These are phyloP conservation scores for Toxicodendron radicans DNA, from an alignment of 345 rosid species.

Conservation along the genomic window DNA sequence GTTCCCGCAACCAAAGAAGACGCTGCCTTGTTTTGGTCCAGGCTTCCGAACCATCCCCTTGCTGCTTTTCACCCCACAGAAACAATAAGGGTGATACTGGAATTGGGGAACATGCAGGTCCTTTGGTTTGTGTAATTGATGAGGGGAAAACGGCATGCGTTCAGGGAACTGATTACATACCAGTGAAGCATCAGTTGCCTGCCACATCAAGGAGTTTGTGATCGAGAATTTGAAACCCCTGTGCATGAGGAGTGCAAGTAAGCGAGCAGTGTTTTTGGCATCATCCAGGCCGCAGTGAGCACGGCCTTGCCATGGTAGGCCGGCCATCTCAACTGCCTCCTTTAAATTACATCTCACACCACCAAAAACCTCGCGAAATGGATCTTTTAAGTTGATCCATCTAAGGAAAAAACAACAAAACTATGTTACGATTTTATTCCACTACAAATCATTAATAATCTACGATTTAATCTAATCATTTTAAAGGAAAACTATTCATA, in stretches of 20 bases:
- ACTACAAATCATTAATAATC: too few relatives aligned
- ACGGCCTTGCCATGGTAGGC: constrained; percentile 55
- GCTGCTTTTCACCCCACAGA: constrained; percentile 51
- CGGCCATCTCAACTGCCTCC: constrained; percentile 52
- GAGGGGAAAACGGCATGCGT: constrained; percentile 14
- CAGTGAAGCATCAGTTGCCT: constrained; percentile 25
- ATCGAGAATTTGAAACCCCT: constrained; percentile 46
- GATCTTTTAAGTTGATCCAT: constrained; percentile 62
- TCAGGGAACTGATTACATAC: constrained; percentile 28
- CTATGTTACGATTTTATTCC: neutral
- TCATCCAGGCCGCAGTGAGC: constrained; percentile 57
- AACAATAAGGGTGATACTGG: constrained; percentile 38
- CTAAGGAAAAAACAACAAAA: constrained; percentile 25
- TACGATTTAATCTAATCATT: too few relatives aligned
- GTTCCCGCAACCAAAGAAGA: constrained; percentile 56
- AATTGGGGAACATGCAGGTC: constrained; percentile 26
- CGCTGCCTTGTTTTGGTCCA: constrained; percentile 47
- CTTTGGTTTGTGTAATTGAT: constrained; percentile 26
- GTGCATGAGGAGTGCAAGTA: constrained; percentile 46
- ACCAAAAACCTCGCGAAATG: constrained; percentile 48
- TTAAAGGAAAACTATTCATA: neutral
- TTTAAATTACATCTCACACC: constrained; percentile 43
- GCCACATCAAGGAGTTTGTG: constrained; percentile 49
- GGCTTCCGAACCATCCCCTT: constrained; percentile 49
- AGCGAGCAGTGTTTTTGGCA: constrained; percentile 56